Evolutionary conservation across 495 filamentous ascomycete genomes (phyloP), one percentile per base, ranked within the genome.

Genomic region (Talaromyces borbonicus): DNA sequence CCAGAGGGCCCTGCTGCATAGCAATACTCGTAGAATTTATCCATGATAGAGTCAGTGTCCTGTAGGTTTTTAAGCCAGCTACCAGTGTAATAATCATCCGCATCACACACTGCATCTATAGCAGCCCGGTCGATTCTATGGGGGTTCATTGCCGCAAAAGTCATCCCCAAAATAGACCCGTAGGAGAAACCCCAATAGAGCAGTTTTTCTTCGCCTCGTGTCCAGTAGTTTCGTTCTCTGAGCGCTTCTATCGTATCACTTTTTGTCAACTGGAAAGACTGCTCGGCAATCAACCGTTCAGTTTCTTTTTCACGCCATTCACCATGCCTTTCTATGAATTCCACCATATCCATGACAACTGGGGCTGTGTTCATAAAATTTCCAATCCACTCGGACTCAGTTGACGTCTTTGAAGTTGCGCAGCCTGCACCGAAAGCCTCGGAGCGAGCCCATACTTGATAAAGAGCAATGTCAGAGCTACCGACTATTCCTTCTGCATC

Each of bases 171-270:
- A 4, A 80, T 59, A 1, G 80, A 82, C 3, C 82, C 83, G 52
- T 85, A 85, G n/a, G 83, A 73, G 19, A 62, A 59, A 8, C 83
- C 74, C 66, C 81, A 82, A 38, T 77, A 83, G 8, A 67, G 60
- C 11, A 59, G 64, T 41, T 71, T 66, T 3, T 69, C 47, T 20
- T 67, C 42, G 12, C 65, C 27, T 12, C 59, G 48, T n/a, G 53
- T 49, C 30, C 67, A 50, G 16, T 55, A 53, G 9, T 63, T 52
- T 5, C 66, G 67, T 30, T 56, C 63, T 62, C 67, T 67, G 15
- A 63, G 54, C 20, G 58, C 58, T 24, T 57, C 27, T 16, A 12
- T 27, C 6, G 41, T 43, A 5, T 31, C 24, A 43, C 25, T 20
- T 1, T 8, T 9, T 53, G 18, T 49, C 56, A n/a, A 35, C 41